Base-by-base conservation (phyloP, 257 asterid genomes). In the Leonotis leonurus region DNA sequence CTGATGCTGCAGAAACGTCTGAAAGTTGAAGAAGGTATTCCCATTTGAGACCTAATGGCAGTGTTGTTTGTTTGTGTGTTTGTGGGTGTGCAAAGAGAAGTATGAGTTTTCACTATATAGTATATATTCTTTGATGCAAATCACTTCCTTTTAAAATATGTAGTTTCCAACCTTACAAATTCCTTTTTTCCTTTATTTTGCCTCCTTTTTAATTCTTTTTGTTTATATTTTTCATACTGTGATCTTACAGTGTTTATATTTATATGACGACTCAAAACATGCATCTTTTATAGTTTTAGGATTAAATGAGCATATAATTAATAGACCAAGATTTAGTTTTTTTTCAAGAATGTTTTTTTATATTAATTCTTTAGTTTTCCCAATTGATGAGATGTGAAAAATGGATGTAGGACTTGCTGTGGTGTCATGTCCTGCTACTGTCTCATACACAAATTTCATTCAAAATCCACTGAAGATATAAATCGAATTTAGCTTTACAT, bases 21-120 rank as follows among this genome's bases (percentile, higher is more conserved):
- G 70, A 67, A 60, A 77, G 58, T 40, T 73, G 73, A 75, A 53
- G 55, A 75, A 52, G 54, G 17, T 41, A 36, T 24, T 43, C 48
- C 6, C n/a, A n/a, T 17, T 3, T 43, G 40, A n/a, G n/a, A n/a
- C n/a, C n/a, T n/a, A n/a, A 30, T 27, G 61, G 56, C 49, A 3
- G 48, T 56, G 71, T n/a, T 17, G 60, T 65, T 16, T 64, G 41
- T 36, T 3, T 30, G 51, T 21, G 64, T 30, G 57, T 11, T 17
- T 25, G 60, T 7, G 40, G 24, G 68, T 13, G n/a, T 39, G n/a
- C 46, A 14, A 39, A 25, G 40, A 60, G 30, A n/a, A 18, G 67
- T 29, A 29, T 6, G 49, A 27, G 48, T 45, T 60, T n/a, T 46
- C 36, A 16, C 50, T 32, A 48, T n/a, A n/a, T n/a, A n/a, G n/a